phyloP scores from a whole-genome alignment of 495 filamentous ascomycete genomes.

The Aspergillus diversus region DNA sequence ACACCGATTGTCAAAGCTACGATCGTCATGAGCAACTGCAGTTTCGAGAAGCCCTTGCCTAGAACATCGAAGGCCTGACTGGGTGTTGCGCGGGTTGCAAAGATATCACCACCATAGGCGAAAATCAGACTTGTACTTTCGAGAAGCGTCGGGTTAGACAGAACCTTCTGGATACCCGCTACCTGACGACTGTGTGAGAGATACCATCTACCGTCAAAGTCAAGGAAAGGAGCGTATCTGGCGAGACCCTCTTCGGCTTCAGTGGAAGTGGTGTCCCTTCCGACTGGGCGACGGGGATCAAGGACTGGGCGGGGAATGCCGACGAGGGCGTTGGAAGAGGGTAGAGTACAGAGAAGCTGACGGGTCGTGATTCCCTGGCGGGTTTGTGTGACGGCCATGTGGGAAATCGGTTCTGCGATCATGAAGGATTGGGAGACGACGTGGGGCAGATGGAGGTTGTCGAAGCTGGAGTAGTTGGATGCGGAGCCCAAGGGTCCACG shows the following conservation, averaged over 20 bases:
- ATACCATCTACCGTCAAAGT: slow-evolving; percentile 81
- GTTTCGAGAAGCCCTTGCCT: slow-evolving; percentile 89
- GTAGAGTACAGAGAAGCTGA: slow-evolving; percentile 77
- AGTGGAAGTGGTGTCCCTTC: slow-evolving; percentile 75
- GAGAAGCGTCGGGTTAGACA: slow-evolving; percentile 75
- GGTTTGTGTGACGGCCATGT: slow-evolving; percentile 84
- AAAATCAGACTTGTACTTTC: slow-evolving; percentile 93
- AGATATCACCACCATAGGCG: slow-evolving; percentile 86
- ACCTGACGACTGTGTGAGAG: slow-evolving; percentile 85
- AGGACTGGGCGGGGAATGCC: slow-evolving; percentile 77
- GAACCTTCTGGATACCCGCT: slow-evolving; percentile 69
- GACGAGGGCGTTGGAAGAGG: slow-evolving; percentile 70
- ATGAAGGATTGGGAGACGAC: slow-evolving; percentile 79
- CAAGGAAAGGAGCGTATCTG: slow-evolving; percentile 72
- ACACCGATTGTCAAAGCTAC: slow-evolving; percentile 75
- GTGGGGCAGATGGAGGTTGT: slow-evolving; percentile 63
- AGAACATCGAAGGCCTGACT: slow-evolving; percentile 89
- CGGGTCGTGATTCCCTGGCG: slow-evolving; percentile 90
- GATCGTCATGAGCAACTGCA: slow-evolving; percentile 82
- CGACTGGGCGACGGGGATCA: slow-evolving; percentile 87
- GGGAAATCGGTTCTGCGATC: slow-evolving; percentile 72
- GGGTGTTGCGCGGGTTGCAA: slow-evolving; percentile 80
- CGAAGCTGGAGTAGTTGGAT: slow-evolving; percentile 72
- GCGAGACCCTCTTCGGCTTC: slow-evolving; percentile 86
- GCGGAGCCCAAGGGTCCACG: slow-evolving; percentile 74